Evolutionary conservation across 108 stramenopile genomes (phyloP).

Genomic region (Aurantiochytrium sp.): DNA sequence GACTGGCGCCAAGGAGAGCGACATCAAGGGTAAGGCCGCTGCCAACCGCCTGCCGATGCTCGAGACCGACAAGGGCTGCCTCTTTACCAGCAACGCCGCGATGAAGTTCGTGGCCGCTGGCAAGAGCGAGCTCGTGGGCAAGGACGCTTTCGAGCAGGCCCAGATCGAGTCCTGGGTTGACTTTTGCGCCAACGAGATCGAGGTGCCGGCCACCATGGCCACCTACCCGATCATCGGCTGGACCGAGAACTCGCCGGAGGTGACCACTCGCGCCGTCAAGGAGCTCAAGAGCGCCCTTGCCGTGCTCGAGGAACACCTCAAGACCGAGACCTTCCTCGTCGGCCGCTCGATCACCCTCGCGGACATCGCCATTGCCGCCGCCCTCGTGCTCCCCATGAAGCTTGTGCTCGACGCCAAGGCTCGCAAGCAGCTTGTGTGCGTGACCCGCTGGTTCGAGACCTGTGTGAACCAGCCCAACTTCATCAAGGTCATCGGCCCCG

Average conservation of each 20-base stretch:
- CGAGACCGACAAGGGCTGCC: slow-evolving; percentile 61
- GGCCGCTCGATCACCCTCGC: slow-evolving; percentile 76
- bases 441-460: slow-evolving; percentile 73
- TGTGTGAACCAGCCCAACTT: slow-evolving; percentile 79
- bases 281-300: slow-evolving; percentile 64
- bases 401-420: slow-evolving; percentile 67
- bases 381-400: slow-evolving; percentile 81
- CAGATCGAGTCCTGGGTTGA: slow-evolving; percentile 79
- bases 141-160: slow-evolving; percentile 61
- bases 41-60: slow-evolving; percentile 80
- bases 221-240: slow-evolving; percentile 80
- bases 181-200: slow-evolving; percentile 72
- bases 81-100: slow-evolving; percentile 65
- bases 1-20: slow-evolving; percentile 37
- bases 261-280: slow-evolving; percentile 64
- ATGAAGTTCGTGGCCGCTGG: slow-evolving; percentile 75
- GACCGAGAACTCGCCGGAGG: slow-evolving; percentile 64
- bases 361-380: slow-evolving; percentile 76
- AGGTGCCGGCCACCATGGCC: slow-evolving; percentile 82
- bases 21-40: slow-evolving; percentile 67
- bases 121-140: slow-evolving; percentile 71
- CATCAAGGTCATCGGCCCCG: slow-evolving; percentile 70
- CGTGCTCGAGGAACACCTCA: slow-evolving; percentile 63
- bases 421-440: slow-evolving; percentile 63
- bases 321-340: slow-evolving; percentile 63